Conservation (phyloP, 805 yeast species). For the Yarrowia hollandica region DNA sequence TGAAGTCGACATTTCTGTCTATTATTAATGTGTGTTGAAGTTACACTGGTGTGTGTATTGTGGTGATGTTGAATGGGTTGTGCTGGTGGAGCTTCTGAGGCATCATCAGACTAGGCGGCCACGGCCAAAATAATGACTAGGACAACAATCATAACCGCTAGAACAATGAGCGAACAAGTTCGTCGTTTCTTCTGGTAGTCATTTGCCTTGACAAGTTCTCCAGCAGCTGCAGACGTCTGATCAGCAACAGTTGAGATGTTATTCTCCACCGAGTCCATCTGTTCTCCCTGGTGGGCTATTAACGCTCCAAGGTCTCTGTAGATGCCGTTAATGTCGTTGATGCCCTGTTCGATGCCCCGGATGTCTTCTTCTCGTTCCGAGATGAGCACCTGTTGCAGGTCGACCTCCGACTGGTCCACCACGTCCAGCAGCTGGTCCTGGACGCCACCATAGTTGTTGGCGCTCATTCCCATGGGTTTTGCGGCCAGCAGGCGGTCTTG, state of each 20-base stretch:
- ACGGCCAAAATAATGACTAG: slow-evolving; percentile 53
- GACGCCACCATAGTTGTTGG: slow-evolving; percentile 6
- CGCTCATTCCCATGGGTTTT: background rate
- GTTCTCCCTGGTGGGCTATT: slow-evolving; percentile 82
- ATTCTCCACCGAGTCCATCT: slow-evolving; percentile 79
- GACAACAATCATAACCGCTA: slow-evolving; percentile 60
- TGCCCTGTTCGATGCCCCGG: slow-evolving; percentile 69
- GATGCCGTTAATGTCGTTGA: slow-evolving; percentile 79
- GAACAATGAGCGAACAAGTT: slow-evolving; percentile 69
- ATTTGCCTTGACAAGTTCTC: slow-evolving; percentile 72
- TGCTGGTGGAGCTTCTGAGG: too few relatives aligned
- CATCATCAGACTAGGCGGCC: slow-evolving; percentile 26
- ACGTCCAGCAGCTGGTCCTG: slow-evolving; percentile 47
- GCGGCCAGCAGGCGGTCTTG: slow-evolving; percentile 12
- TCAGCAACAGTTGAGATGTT: slow-evolving; percentile 64
- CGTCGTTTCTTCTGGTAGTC: slow-evolving; percentile 68
- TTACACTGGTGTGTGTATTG: background rate
- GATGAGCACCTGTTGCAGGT: slow-evolving; percentile 34
- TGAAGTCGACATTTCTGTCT: background rate
- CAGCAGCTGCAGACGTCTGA: slow-evolving; percentile 68
- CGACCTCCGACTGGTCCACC: slow-evolving; percentile 35
- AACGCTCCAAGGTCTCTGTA: slow-evolving; percentile 77
- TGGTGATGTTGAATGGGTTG: too few relatives aligned
- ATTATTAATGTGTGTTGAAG: background rate
- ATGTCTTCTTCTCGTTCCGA: slow-evolving; percentile 71